Conservation (phyloP, 306 rosid genomes). For the Abrus precatorius region DNA sequence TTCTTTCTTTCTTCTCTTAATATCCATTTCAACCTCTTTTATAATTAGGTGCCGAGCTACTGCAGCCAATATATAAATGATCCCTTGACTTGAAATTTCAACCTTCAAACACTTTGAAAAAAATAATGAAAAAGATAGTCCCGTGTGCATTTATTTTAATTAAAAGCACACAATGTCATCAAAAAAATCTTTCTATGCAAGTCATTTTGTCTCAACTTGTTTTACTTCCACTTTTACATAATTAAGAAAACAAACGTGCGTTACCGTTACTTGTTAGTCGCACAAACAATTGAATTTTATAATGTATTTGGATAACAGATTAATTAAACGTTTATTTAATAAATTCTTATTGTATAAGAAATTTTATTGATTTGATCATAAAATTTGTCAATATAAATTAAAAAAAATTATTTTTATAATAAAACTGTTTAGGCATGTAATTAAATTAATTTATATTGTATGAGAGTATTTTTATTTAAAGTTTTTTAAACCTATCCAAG, state of each 20-base stretch:
- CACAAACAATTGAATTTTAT: no score
- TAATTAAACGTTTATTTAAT: no score
- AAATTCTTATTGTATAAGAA: no score
- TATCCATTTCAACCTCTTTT: background rate
- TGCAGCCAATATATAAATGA: background rate
- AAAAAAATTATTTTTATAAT: no score
- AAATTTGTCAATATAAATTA: no score
- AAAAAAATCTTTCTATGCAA: slow-evolving; percentile 5
- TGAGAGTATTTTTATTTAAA: no score
- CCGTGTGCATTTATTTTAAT: background rate
- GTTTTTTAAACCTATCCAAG: no score
- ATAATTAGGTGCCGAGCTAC: background rate
- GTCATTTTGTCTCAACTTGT: slow-evolving; percentile 1
- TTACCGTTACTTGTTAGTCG: background rate
- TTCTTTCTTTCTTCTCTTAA: background rate
- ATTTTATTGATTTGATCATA: no score
- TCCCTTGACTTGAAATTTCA: background rate
- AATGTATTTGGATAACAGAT: no score
- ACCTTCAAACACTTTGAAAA: background rate
- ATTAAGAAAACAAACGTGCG: background rate
- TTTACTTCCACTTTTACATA: background rate
- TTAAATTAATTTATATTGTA: no score
- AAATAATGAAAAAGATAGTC: background rate
- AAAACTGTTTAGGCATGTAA: no score
- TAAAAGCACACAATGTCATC: background rate